These are phyloP conservation scores for Sporothrix mexicana DNA, from an alignment of 2,329 filamentous ascomycete species.

Conservation along the genomic window DNA sequence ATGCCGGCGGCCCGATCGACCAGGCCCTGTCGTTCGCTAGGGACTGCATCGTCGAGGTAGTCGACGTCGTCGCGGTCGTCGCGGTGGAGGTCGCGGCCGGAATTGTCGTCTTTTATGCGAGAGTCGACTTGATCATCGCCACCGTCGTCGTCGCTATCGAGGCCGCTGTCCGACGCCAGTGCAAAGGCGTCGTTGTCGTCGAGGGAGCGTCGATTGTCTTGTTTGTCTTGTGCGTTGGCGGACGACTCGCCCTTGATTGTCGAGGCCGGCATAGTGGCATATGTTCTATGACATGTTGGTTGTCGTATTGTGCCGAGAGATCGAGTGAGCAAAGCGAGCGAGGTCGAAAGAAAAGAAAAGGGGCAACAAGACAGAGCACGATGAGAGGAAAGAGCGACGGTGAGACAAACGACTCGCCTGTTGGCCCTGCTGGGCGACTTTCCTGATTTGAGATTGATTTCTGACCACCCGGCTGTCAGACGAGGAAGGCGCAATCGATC, in stretches of 20 bases:
- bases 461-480: neutral
- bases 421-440: neutral
- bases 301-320: neutral
- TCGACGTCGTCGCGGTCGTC: neutral
- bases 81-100: neutral
- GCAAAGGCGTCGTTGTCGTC: neutral
- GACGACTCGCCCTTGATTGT: neutral
- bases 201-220: neutral
- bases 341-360: neutral
- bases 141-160: neutral
- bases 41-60: neutral
- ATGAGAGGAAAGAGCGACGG: neutral
- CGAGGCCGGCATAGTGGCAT: constrained; percentile 2
- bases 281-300: neutral
- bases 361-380: neutral
- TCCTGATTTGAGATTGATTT: constrained; percentile 1
- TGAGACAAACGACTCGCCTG: neutral
- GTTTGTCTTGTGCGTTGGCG: too few species aligned
- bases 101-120: too few species aligned
- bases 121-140: too few species aligned
- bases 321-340: neutral
- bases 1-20: neutral
- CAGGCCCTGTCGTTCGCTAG: constrained; percentile 7
- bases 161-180: neutral
- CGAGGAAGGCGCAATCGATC: constrained; percentile 20